Percentiles rank a stretch among this genome's conserved stretches.
phyloP scores from a whole-genome alignment of 2,329 filamentous ascomycete genomes.

The Hymenoscyphus salicellus region DNA sequence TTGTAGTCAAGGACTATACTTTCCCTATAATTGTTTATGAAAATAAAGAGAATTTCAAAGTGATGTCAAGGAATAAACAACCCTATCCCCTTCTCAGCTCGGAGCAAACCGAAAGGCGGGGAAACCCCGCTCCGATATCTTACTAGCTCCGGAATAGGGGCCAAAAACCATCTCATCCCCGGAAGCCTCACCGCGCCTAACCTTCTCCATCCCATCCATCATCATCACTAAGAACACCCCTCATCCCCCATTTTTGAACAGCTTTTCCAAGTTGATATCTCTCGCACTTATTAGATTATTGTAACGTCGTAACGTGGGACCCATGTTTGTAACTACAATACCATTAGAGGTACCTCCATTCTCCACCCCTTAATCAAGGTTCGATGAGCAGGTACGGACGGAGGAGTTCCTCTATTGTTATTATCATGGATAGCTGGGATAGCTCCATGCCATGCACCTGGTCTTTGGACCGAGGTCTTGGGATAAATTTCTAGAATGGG shows the following conservation, averaged over 20 bases:
- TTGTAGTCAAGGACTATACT: no score
- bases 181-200: background rate
- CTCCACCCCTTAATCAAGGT: background rate
- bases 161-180: background rate
- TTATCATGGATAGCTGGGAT: background rate
- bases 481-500: background rate
- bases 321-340: background rate
- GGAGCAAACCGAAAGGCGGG: background rate
- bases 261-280: background rate
- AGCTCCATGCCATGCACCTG: no score
- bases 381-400: background rate
- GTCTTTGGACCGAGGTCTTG: background rate
- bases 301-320: conserved; percentile 1
- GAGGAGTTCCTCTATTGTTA: background rate
- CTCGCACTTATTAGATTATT: background rate
- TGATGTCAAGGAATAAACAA: no score
- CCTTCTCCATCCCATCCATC: background rate
- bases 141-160: background rate
- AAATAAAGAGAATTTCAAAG: no score
- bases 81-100: background rate
- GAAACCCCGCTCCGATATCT: background rate
- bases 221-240: background rate
- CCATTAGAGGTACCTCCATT: background rate
- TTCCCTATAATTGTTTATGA: no score
- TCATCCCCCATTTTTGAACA: background rate